Base-by-base conservation (phyloP, 2,329 filamentous ascomycete genomes). In the Aspergillus aculeatinus region DNA sequence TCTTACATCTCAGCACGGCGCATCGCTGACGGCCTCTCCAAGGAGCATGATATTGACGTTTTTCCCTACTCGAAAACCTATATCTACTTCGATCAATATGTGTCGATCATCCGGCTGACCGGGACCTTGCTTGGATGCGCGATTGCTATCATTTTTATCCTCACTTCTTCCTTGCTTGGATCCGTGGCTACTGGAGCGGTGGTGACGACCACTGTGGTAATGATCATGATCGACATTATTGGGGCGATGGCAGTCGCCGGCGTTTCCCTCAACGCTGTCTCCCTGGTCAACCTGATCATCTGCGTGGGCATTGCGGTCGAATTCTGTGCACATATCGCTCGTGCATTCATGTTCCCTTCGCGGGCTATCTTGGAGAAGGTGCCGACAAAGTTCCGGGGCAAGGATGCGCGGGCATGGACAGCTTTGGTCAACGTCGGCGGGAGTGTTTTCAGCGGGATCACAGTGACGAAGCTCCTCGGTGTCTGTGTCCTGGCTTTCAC, bases 31-130 rank as follows among this genome's bases (percentile, higher is more conserved):
- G 89, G 90, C 29, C 88, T 99, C 55, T 88, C 84, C 14, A 77
- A 84, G 56, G 82, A 84, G 55, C 93, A 92, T 4, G 85, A 87
- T 5, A 86, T 91, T 23, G 88, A 95, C 25, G 88, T 99, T 3
- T 99, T 99, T 82, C 92, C 95, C 0, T 99, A 99, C 80, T 96
- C 91, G 67, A 89, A 97, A 62, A 96, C 96, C 75, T 99, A 99
- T 80, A 93, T 99, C 74, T 99, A 98, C 84, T 99, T 99, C 74
- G 95, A 99, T 73, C 95, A 98, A 74, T 99, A 99, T 72, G 85
- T 91, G 5, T 86, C 85, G 60, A 98, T 99, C 62, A 87, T 96
- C 21, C 83, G 84, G 11, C 83, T 98, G 4, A 93, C 94, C 0
- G 89, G 85, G 0, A 86, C 89, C 0, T 85, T 99, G 1, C 84